Percentiles rank a stretch among this genome's conserved stretches.
Conservation (phyloP, 164 flowering plant species). For the Vitis amurensis region DNA sequence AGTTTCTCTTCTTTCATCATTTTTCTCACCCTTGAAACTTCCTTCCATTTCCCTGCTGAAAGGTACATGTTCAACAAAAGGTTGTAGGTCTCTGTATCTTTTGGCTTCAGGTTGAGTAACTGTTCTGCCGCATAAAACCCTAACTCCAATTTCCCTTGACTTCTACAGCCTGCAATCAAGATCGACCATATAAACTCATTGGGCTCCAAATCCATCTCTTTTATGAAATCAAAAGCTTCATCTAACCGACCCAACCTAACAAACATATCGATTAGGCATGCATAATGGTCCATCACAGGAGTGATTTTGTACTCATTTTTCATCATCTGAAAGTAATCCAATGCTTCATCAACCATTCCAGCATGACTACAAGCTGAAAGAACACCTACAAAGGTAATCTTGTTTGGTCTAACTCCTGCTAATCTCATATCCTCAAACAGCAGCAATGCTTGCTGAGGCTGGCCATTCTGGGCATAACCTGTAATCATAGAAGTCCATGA, state of each 20-base stretch:
- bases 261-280: constrained; percentile 75
- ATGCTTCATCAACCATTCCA: constrained; percentile 72
- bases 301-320: constrained; percentile 55
- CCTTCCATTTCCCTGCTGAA: constrained; percentile 65
- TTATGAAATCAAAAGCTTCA: constrained; percentile 69
- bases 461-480: constrained; percentile 71
- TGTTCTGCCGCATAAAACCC: constrained; percentile 74
- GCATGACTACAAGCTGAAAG: constrained; percentile 89
- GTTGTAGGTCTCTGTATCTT: constrained; percentile 57
- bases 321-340: constrained; percentile 71
- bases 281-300: constrained; percentile 79
- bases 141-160: constrained; percentile 63
- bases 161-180: constrained; percentile 74
- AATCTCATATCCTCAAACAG: constrained; percentile 84
- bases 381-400: constrained; percentile 78
- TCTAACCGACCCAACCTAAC: constrained; percentile 70
- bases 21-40: constrained; percentile 64
- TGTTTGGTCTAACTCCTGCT: constrained; percentile 77
- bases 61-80: constrained; percentile 64
- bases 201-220: constrained; percentile 61
- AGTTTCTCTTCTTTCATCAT: constrained; percentile 61
- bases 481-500: constrained; percentile 85
- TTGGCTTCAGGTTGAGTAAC: constrained; percentile 67
- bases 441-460: constrained; percentile 58
- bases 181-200: constrained; percentile 74